Evolutionary conservation across 257 asterid genomes (phyloP).

Genomic region (Echium plantagineum): DNA sequence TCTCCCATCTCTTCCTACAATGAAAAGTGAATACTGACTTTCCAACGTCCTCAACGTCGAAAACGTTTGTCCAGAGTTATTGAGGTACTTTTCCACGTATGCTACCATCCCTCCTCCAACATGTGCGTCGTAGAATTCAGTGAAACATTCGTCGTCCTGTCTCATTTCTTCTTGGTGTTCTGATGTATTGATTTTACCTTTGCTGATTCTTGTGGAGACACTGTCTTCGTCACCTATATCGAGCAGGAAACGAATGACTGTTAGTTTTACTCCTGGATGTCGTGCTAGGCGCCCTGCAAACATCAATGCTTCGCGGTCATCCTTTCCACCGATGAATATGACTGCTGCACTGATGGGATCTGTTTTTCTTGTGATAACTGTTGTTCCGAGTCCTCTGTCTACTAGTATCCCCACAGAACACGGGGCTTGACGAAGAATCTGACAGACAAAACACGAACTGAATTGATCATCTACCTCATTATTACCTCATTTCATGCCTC

Average conservation of each 20-base stretch:
- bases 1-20: constrained; percentile 82
- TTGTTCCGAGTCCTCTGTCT: constrained; percentile 75
- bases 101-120: constrained; percentile 85
- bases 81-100: constrained; percentile 76
- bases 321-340: constrained; percentile 89
- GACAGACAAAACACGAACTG: too few species aligned
- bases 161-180: constrained; percentile 87
- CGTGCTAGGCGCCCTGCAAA: constrained; percentile 80
- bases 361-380: constrained; percentile 34
- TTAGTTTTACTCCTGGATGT: constrained; percentile 78
- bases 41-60: constrained; percentile 68
- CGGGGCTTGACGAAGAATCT: constrained; percentile 84
- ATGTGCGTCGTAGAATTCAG: constrained; percentile 68
- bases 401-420: constrained; percentile 79
- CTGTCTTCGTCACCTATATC: constrained; percentile 54
- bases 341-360: constrained; percentile 64
- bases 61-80: constrained; percentile 79
- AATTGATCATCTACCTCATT: too few species aligned
- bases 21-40: constrained; percentile 76
- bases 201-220: constrained; percentile 53
- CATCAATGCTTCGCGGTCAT: constrained; percentile 74
- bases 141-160: constrained; percentile 80
- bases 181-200: constrained; percentile 51
- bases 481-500: too few species aligned
- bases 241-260: constrained; percentile 68